A percentile compares a stretch with the other conserved stretches of the same genome.
Conservation (phyloP, 208 protist genomes). For the Trypanosoma rangeli region DNA sequence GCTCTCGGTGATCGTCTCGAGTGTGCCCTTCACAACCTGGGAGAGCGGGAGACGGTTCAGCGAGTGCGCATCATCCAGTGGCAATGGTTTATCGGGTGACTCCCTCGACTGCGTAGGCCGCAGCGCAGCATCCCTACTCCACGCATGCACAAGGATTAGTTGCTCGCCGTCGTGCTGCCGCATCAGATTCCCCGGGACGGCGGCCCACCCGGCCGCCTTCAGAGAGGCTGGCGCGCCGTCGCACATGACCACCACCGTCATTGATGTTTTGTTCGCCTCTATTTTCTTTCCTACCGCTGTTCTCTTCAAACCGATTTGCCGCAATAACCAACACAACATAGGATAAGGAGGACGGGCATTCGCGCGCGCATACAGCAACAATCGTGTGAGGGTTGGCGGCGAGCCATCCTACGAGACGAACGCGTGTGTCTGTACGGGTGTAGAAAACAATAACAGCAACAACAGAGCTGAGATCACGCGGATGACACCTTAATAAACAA, state of each 20-base stretch:
- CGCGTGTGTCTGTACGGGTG: not conserved
- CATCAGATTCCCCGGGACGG: slow-evolving; percentile 44
- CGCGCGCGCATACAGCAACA: not conserved
- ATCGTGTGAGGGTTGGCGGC: not conserved
- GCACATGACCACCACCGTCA: slow-evolving; percentile 60
- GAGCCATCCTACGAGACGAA: not conserved
- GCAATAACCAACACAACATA: not conserved
- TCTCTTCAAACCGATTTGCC: not conserved
- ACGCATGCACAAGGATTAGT: slow-evolving; percentile 74
- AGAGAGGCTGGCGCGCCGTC: slow-evolving; percentile 71
- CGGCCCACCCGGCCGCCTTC: slow-evolving; percentile 68
- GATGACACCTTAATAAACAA: not conserved
- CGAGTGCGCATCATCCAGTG: slow-evolving; percentile 10
- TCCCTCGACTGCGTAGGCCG: slow-evolving; percentile 5
- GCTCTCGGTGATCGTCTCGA: slow-evolving; percentile 51
- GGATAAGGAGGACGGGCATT: not conserved
- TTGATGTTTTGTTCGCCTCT: not conserved
- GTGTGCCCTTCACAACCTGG: slow-evolving; percentile 37
- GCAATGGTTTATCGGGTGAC: not conserved
- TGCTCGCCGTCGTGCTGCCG: slow-evolving; percentile 42
- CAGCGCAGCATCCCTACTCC: slow-evolving; percentile 27
- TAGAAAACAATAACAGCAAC: too few species aligned
- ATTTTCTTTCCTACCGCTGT: not conserved
- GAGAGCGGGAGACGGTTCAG: slow-evolving; percentile 15
- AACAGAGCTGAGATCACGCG: too few species aligned